These are phyloP conservation scores for Fusarium sambucinum DNA, from an alignment of 2,329 filamentous ascomycete genomes.

Conservation along the genomic window DNA sequence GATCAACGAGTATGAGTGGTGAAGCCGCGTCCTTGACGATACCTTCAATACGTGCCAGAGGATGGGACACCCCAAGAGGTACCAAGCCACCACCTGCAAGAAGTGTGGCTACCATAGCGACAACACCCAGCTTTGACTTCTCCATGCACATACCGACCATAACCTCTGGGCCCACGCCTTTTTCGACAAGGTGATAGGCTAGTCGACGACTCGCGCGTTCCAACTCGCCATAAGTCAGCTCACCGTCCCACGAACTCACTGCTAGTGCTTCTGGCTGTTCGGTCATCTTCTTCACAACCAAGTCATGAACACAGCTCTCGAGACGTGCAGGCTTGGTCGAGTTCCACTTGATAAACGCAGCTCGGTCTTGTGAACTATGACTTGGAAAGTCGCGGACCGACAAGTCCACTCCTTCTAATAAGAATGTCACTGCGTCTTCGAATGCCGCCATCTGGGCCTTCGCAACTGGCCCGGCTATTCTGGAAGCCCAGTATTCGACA, in stretches of 20 bases:
- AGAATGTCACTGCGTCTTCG: conserved; percentile 7
- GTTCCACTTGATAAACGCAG: conserved; percentile 5
- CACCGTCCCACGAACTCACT: conserved; percentile 8
- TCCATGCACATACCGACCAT: conserved; percentile 13
- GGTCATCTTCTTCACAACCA: conserved; percentile 8
- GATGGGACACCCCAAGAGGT: conserved; percentile 2
- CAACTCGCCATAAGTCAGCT: conserved; percentile 1
- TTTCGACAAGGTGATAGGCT: conserved; percentile 3
- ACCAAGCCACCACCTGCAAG: conserved; percentile 6
- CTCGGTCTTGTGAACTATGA: conserved; percentile 3
- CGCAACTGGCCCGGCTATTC: conserved; percentile 7
- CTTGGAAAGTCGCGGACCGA: conserved; percentile 4
- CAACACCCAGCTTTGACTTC: conserved; percentile 7
- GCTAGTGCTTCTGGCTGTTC: conserved; percentile 12
- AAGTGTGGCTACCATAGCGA: conserved; percentile 8
- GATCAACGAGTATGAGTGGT: conserved; percentile 6
- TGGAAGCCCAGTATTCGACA: conserved; percentile 13
- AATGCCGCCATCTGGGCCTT: conserved; percentile 13
- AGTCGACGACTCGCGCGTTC: conserved; percentile 11
- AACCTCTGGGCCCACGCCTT: conserved; percentile 3
- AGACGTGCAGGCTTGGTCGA: conserved; percentile 7
- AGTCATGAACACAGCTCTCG: conserved; percentile 1
- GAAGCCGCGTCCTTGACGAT: conserved; percentile 1
- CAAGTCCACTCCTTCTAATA: conserved; percentile 2
- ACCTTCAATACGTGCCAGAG: background rate